phyloP scores from a whole-genome alignment of 1,139 yeast species.

The Pichia sp. region DNA sequence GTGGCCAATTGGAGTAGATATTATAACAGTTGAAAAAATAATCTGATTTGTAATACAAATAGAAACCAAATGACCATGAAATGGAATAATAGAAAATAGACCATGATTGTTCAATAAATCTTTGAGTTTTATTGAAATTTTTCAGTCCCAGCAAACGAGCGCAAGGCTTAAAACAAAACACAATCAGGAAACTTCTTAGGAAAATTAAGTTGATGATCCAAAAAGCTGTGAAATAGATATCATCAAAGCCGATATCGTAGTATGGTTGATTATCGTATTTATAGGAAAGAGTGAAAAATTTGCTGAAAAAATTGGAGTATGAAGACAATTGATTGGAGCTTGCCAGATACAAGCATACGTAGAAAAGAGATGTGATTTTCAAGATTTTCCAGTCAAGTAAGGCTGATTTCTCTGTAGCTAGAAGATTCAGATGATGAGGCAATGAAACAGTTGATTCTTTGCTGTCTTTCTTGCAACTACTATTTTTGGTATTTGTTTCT shows the following conservation, averaged over 20 bases:
- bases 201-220: constrained; percentile 53
- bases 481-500: not conserved
- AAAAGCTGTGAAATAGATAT: constrained; percentile 44
- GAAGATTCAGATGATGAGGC: no score
- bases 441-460: no score
- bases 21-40: constrained; percentile 53
- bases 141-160: constrained; percentile 43
- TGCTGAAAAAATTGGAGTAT: constrained; percentile 14
- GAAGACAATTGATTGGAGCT: no score
- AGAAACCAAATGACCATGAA: constrained; percentile 52
- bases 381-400: no score
- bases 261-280: constrained; percentile 23
- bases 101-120: constrained; percentile 92
- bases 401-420: no score
- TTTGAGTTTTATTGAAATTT: constrained; percentile 42
- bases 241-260: constrained; percentile 53
- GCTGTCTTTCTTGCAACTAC: not conserved
- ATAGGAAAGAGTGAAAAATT: constrained; percentile 46
- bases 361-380: no score
- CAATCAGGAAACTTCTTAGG: constrained; percentile 53
- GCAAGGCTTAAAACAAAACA: constrained; percentile 48
- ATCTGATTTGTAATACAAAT: constrained; percentile 47
- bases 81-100: constrained; percentile 49
- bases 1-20: constrained; percentile 74
- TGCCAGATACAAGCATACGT: no score